Percentiles rank a stretch among this genome's conserved stretches.
These are phyloP conservation scores for Coniferiporia sulphurascens DNA, from an alignment of 1,284 basidiomycete genomes.

Conservation along the genomic window DNA sequence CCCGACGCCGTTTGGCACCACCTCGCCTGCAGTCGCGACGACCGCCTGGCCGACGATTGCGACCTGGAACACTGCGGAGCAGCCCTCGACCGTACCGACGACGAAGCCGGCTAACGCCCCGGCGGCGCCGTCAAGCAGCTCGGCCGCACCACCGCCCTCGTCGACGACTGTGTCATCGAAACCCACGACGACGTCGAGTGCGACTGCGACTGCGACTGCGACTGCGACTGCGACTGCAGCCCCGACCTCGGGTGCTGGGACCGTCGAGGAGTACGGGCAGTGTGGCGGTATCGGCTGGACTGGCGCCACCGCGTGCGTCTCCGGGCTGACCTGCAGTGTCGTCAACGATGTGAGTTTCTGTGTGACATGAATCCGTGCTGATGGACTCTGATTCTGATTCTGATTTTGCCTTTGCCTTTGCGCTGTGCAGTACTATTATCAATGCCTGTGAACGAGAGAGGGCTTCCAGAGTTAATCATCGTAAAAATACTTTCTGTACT, in stretches of 20 bases:
- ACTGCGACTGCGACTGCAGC: conserved; percentile 5
- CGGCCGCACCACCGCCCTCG: neutral
- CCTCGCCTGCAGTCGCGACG: conserved; percentile 30
- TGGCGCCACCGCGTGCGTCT: conserved; percentile 18
- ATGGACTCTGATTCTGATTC: neutral
- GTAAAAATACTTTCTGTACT: no score
- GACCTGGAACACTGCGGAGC: conserved; percentile 35
- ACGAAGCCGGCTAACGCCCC: conserved; percentile 20
- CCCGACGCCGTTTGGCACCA: conserved; percentile 35
- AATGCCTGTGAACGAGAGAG: conserved; percentile 8
- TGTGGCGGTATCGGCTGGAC: conserved; percentile 21
- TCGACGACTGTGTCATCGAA: neutral
- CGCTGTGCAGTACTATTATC: conserved; percentile 11
- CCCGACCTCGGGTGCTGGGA: conserved; percentile 13
- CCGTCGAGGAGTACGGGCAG: conserved; percentile 18
- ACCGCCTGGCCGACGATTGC: conserved; percentile 34
- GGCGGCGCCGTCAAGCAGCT: conserved; percentile 20
- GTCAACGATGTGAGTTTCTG: conserved; percentile 13
- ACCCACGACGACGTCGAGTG: neutral
- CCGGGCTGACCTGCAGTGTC: conserved; percentile 16
- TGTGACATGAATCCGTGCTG: neutral
- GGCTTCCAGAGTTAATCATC: neutral
- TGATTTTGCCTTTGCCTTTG: neutral
- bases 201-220: neutral
- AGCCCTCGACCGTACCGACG: conserved; percentile 35